phyloP scores from a whole-genome alignment of 2,329 filamentous ascomycete genomes.

The Sclerotiophoma versabilis region DNA sequence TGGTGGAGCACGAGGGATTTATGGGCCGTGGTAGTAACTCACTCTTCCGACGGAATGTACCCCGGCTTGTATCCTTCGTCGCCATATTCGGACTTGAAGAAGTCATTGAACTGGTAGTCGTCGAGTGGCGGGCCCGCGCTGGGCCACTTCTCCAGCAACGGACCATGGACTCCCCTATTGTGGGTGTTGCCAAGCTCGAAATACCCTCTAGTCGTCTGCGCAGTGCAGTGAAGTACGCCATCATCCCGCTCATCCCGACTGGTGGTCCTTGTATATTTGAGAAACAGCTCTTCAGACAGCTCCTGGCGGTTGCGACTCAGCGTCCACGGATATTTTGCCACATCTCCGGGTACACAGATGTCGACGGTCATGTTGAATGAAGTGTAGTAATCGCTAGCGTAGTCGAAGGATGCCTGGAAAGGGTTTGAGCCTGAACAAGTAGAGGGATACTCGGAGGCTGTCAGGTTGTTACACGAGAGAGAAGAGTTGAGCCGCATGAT shows the following conservation, averaged over 20 bases:
- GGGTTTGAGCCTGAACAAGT: conserved; percentile 7
- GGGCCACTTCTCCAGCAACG: conserved; percentile 18
- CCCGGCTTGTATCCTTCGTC: not conserved
- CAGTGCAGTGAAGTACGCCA: conserved; percentile 15
- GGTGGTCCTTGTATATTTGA: not conserved
- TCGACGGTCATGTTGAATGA: not conserved
- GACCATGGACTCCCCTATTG: conserved; percentile 5
- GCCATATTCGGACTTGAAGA: not conserved
- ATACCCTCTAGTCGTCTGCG: conserved; percentile 22
- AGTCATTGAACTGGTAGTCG: not conserved
- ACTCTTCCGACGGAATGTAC: not conserved
- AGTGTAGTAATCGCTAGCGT: not conserved
- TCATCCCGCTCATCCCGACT: not conserved
- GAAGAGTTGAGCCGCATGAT: conserved; percentile 19
- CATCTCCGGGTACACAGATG: conserved; percentile 16
- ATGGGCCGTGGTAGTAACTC: too few relatives aligned
- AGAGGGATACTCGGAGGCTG: not conserved
- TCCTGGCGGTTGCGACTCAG: conserved; percentile 18
- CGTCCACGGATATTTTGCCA: conserved; percentile 15
- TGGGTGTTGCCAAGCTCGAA: conserved; percentile 25
- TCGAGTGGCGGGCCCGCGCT: not conserved
- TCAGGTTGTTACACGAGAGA: conserved; percentile 1
- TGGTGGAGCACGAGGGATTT: too few relatives aligned
- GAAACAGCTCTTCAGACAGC: conserved; percentile 15
- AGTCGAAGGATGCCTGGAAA: not conserved